A percentile compares a stretch with the other conserved stretches of the same genome.
These are phyloP conservation scores for Colletotrichum scovillei DNA, from an alignment of 2,329 filamentous ascomycete genomes.

Conservation along the genomic window DNA sequence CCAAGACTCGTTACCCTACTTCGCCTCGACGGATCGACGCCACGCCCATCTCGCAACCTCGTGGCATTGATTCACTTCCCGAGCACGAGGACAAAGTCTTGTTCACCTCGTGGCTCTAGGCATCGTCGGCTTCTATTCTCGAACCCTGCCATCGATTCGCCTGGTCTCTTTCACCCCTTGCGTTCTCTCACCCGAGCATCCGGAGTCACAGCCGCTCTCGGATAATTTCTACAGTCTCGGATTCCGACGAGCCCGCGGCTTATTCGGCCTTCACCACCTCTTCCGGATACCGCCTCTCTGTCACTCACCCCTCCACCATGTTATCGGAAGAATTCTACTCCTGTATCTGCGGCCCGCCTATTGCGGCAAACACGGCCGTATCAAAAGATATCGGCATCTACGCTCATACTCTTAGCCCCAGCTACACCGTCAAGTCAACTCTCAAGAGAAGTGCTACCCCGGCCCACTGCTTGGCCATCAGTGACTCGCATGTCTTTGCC, in stretches of 20 bases:
- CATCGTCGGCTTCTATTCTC: neutral
- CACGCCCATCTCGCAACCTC: neutral
- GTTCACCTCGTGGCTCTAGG: conserved; percentile 1
- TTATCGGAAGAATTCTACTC: conserved; percentile 71
- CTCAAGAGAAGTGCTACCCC: conserved; percentile 95
- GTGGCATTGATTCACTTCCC: conserved; percentile 13
- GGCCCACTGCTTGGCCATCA: conserved; percentile 83
- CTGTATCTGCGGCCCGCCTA: conserved; percentile 66
- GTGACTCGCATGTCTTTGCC: conserved; percentile 85
- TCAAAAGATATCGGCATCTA: conserved; percentile 89
- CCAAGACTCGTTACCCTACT: conserved; percentile 4
- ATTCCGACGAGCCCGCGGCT: conserved; percentile 5
- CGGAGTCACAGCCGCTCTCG: conserved; percentile 18
- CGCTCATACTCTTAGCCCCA: conserved; percentile 83
- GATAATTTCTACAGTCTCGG: conserved; percentile 3
- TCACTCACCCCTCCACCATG: conserved; percentile 52
- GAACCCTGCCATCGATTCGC: conserved; percentile 11
- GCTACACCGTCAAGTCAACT: conserved; percentile 76
- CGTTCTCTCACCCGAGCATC: conserved; percentile 2
- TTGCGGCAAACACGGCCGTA: conserved; percentile 71
- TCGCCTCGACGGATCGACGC: neutral
- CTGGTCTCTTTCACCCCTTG: conserved; percentile 10
- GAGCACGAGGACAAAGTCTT: conserved; percentile 1
- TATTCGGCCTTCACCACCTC: neutral
- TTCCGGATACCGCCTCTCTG: conserved; percentile 1